Evolutionary conservation across 2,329 filamentous ascomycete species (phyloP).

Genomic region (Ophiocordyceps australis): DNA sequence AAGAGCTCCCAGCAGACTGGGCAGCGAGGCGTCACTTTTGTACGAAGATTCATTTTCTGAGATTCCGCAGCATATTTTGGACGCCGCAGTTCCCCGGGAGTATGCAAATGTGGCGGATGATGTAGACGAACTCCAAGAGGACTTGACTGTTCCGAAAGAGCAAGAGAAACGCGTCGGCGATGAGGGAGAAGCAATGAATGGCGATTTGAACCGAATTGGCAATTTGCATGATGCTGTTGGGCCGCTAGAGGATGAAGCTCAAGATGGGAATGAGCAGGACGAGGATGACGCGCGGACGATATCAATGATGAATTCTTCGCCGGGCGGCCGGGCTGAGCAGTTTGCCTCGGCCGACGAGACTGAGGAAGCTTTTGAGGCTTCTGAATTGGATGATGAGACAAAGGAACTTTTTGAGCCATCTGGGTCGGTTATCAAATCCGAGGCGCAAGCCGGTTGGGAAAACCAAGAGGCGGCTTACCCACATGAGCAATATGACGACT

Average conservation of each 20-base stretch:
- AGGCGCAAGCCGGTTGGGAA: no score
- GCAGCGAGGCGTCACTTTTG: slow-evolving; percentile 12
- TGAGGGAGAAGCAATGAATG: neutral
- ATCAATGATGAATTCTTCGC: slow-evolving; percentile 1
- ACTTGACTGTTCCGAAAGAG: slow-evolving; percentile 1
- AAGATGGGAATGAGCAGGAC: slow-evolving; percentile 2
- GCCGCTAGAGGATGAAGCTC: slow-evolving; percentile 3
- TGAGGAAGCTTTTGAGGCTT: no score
- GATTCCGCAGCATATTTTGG: slow-evolving; percentile 30
- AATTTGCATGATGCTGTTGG: no score
- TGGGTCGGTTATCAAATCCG: no score
- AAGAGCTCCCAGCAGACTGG: slow-evolving; percentile 3
- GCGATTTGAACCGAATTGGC: no score
- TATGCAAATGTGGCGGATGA: slow-evolving; percentile 1
- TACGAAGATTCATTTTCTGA: slow-evolving; percentile 41
- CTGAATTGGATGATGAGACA: no score
- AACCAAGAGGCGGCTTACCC: no score
- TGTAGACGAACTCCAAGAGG: slow-evolving; percentile 2
- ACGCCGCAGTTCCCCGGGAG: slow-evolving; percentile 25
- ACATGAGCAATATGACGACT: no score
- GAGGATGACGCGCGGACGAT: slow-evolving; percentile 2
- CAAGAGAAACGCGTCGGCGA: slow-evolving; percentile 2
- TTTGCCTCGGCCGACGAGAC: no score
- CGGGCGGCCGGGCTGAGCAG: slow-evolving; percentile 2
- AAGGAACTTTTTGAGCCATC: no score